Evolutionary conservation across 805 yeast species (phyloP), one percentile per base, ranked within the genome.

Genomic region (Cyberlindnera nakhonratchasimensis): DNA sequence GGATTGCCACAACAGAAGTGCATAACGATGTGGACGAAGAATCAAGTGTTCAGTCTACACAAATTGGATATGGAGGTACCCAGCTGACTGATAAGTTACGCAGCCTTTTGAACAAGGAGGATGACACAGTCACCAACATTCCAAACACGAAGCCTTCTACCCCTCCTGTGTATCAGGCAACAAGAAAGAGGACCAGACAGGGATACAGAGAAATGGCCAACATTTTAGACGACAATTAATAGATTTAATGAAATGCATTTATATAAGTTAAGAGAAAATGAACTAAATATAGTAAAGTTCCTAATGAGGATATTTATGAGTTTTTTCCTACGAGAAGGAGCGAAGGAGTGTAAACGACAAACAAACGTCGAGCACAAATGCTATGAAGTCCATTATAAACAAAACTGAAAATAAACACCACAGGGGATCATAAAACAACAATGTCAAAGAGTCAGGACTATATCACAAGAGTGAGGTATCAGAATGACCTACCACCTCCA

Each of bases 401-500:
- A n/a, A n/a, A 28, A 19, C 30, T 28, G 11, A 28, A 28, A 25
- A 13, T 28, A 6, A n/a, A 28, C 17, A n/a, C 18, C 30, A 26
- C 29, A 26, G 16, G 14, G 7, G 33, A 5, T 18, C 8, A 7
- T n/a, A 18, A 10, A 26, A 19, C 8, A 11, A 41, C 6, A 11
- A 72, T 74, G 72, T 66, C 72, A 1, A 66, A 59, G 48, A 77
- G 80, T 60, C 90, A 83, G 59, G 90, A 84, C 43, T 85, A 81
- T 57, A 79, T 85, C 42, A 95, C 95, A 34, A 82, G 84, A 53
- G 77, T 85, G 40, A 76, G 95, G 57, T 91, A 89, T 63, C 78
- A 78, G 45, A 93, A 93, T 61, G 85, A 79, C 55, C 71, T 93
- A 19, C 99, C 99, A 6, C 90, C 96, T 2, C 98, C 98, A 9